These are phyloP conservation scores for Torrubiellomyces zombiae DNA, from an alignment of 2,329 filamentous ascomycete species.

Conservation along the genomic window DNA sequence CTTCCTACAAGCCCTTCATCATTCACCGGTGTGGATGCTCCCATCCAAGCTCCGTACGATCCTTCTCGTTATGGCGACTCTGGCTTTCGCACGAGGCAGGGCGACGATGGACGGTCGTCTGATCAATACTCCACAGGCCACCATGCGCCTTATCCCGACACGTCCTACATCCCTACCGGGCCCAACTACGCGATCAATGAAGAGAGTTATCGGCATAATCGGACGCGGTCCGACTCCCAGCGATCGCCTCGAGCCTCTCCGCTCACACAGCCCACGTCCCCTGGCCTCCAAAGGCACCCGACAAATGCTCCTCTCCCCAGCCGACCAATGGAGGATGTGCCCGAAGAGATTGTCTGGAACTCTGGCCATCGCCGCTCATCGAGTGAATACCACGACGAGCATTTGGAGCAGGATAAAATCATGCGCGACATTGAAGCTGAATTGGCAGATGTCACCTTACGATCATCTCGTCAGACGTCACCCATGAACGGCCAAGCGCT, in stretches of 20 bases:
- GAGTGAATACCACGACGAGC: conserved; percentile 20
- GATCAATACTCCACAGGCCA: conserved; percentile 16
- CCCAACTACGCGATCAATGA: conserved; percentile 32
- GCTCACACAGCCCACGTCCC: conserved; percentile 20
- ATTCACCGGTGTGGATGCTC: conserved; percentile 9
- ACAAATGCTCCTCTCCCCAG: conserved; percentile 44
- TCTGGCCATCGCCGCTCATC: conserved; percentile 13
- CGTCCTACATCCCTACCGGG: conserved; percentile 35
- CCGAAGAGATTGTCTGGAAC: conserved; percentile 26
- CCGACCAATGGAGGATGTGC: conserved; percentile 27
- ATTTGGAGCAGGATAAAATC: conserved; percentile 31
- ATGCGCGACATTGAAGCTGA: conserved; percentile 43
- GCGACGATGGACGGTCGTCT: too few species aligned
- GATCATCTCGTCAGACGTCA: conserved; percentile 19
- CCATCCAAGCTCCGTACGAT: conserved; percentile 18
- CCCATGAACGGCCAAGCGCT: conserved; percentile 29
- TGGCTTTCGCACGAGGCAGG: too few species aligned
- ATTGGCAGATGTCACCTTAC: conserved; percentile 19
- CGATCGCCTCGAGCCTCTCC: conserved; percentile 30
- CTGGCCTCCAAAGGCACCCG: conserved; percentile 37
- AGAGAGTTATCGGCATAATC: conserved; percentile 25
- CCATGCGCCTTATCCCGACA: conserved; percentile 33
- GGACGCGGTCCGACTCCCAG: conserved; percentile 32
- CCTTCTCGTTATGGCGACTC: conserved; percentile 14
- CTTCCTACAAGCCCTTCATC: conserved; percentile 19